phyloP scores from a whole-genome alignment of 139 green algal genomes.

The Volvox africanus region DNA sequence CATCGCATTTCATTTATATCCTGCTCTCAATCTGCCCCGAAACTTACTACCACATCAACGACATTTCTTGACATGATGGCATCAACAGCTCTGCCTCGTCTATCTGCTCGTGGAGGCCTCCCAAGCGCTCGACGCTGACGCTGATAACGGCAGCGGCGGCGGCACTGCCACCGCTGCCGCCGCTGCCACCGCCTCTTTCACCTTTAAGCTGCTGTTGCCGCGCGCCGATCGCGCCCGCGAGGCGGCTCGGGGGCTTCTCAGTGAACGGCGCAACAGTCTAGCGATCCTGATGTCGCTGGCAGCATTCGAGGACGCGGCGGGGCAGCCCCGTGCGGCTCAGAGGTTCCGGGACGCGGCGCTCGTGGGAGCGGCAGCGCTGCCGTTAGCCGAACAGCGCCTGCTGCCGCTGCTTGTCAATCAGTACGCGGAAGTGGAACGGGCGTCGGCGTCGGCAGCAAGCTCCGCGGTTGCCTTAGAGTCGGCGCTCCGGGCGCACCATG shows the following conservation, averaged over 20 bases:
- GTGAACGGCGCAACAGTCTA: slow-evolving; percentile 56
- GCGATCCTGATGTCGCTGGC: slow-evolving; percentile 66
- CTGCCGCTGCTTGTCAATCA: slow-evolving; percentile 49
- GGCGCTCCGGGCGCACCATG: slow-evolving; percentile 48
- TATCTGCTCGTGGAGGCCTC: slow-evolving; percentile 52
- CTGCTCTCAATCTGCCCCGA: not conserved
- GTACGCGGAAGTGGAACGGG: slow-evolving; percentile 49
- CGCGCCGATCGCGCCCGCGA: slow-evolving; percentile 28
- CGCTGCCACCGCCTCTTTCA: not conserved
- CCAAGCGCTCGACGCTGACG: not conserved
- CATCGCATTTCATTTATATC: not conserved
- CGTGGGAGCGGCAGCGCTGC: not conserved
- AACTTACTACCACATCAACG: not conserved
- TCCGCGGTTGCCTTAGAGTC: slow-evolving; percentile 11
- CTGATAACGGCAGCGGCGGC: not conserved
- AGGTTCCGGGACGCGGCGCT: slow-evolving; percentile 39
- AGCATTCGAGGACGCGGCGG: slow-evolving; percentile 54
- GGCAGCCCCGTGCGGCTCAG: slow-evolving; percentile 37
- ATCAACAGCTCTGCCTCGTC: slow-evolving; percentile 36
- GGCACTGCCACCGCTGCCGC: not conserved
- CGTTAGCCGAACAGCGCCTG: not conserved
- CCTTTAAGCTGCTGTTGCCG: slow-evolving; percentile 3
- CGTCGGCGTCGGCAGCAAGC: not conserved
- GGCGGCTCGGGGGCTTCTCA: slow-evolving; percentile 67
- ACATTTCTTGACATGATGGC: no score